phyloP scores from a whole-genome alignment of 2,329 filamentous ascomycete species.

The Colletotrichum cordylinicola region DNA sequence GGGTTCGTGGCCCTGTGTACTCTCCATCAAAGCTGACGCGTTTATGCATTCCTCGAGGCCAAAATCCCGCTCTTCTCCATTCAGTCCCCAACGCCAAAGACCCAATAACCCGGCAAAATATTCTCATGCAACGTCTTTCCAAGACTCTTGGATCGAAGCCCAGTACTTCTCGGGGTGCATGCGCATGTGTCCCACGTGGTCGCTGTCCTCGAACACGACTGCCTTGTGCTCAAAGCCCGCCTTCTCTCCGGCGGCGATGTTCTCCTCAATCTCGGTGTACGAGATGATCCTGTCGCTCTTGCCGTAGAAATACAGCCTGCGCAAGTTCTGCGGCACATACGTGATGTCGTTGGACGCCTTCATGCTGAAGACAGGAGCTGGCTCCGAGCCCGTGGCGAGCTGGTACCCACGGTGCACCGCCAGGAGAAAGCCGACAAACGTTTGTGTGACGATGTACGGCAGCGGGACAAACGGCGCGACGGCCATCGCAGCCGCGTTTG shows the following conservation, averaged over 20 bases:
- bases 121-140: slow-evolving; percentile 24
- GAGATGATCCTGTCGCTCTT: slow-evolving; percentile 62
- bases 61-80: neutral
- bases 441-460: slow-evolving; percentile 53
- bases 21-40: neutral
- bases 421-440: slow-evolving; percentile 50
- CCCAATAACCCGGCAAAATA: neutral
- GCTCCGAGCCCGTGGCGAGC: slow-evolving; percentile 41
- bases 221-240: slow-evolving; percentile 55
- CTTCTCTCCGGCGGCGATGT: slow-evolving; percentile 51
- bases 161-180: slow-evolving; percentile 64
- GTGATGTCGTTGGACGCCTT: neutral
- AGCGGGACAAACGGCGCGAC: slow-evolving; percentile 52
- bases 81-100: neutral
- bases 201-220: slow-evolving; percentile 61
- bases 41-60: neutral
- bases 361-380: slow-evolving; percentile 36
- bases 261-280: slow-evolving; percentile 60
- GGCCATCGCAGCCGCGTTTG: slow-evolving; percentile 57
- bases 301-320: slow-evolving; percentile 64
- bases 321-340: slow-evolving; percentile 39
- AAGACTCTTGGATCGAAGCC: slow-evolving; percentile 42
- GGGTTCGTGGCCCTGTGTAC: neutral
- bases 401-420: slow-evolving; percentile 39
- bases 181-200: slow-evolving; percentile 67